phyloP scores from a whole-genome alignment of 1,139 yeast genomes.

The Geotrichum klebahnii region DNA sequence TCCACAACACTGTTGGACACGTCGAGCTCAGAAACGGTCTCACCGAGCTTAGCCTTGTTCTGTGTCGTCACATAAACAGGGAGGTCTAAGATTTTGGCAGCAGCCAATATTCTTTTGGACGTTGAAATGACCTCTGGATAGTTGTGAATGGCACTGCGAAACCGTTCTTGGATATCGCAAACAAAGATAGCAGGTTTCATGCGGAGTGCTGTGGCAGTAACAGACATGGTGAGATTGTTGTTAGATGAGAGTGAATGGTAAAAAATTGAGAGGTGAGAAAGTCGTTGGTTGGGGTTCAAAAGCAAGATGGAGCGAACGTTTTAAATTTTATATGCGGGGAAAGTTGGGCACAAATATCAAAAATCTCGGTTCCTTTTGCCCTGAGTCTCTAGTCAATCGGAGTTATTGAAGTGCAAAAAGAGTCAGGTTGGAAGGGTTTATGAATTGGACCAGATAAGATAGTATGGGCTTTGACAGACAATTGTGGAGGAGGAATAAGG shows the following conservation, averaged over 20 bases:
- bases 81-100: conserved; percentile 27
- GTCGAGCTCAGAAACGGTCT: conserved; percentile 31
- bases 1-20: conserved; percentile 27
- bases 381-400: no score
- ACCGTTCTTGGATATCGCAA: conserved; percentile 32
- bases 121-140: conserved; percentile 29
- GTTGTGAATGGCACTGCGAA: conserved; percentile 28
- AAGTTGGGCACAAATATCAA: background rate
- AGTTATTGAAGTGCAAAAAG: no score
- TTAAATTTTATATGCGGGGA: background rate
- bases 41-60: conserved; percentile 29
- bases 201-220: background rate
- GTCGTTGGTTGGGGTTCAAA: background rate
- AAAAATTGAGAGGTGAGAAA: background rate
- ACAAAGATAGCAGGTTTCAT: conserved; percentile 32
- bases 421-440: no score
- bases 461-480: no score
- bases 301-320: background rate
- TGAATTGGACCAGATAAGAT: no score
- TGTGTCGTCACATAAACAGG: conserved; percentile 35
- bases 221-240: background rate
- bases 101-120: conserved; percentile 27
- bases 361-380: background rate
- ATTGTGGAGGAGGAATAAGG: no score
- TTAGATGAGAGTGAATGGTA: background rate